Evolutionary conservation across 768 basidiomycete species (phyloP).

Genomic region (Suillus tomentosus): DNA sequence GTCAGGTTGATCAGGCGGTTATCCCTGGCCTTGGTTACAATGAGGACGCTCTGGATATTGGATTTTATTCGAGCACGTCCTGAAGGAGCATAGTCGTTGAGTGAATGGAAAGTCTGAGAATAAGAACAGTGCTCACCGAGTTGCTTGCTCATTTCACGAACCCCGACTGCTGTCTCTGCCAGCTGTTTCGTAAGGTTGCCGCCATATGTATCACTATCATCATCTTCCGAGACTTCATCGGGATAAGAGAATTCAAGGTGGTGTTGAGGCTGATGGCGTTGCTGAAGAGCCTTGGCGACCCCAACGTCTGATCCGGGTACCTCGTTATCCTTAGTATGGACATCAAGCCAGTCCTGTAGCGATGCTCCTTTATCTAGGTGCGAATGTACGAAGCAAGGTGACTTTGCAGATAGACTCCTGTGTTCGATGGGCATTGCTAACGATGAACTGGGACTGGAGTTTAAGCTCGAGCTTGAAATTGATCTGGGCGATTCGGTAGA

Average conservation of each 20-base stretch:
- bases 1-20: conserved; percentile 96
- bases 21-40: conserved; percentile 97
- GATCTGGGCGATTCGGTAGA: conserved; percentile 19
- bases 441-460: conserved; percentile 23
- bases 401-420: conserved; percentile 37
- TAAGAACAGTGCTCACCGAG: conserved; percentile 61
- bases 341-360: conserved; percentile 68
- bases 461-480: conserved; percentile 30
- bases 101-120: conserved; percentile 9
- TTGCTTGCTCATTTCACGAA: conserved; percentile 98
- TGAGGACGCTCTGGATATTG: conserved; percentile 89
- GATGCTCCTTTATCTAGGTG: conserved; percentile 83
- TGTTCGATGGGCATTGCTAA: conserved; percentile 31
- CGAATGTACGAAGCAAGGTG: conserved; percentile 93
- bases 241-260: conserved; percentile 20
- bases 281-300: conserved; percentile 52
- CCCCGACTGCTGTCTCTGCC: conserved; percentile 95
- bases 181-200: conserved; percentile 87
- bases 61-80: conserved; percentile 91
- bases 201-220: conserved; percentile 69
- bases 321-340: conserved; percentile 35
- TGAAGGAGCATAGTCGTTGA: conserved; percentile 34
- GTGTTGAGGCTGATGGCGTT: conserved; percentile 17
- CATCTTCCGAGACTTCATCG: conserved; percentile 28
- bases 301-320: conserved; percentile 42